A percentile compares a stretch with the other conserved stretches of the same genome.
These are phyloP conservation scores for Barnettozyma sp. DNA, from an alignment of 805 yeast genomes.

Conservation along the genomic window DNA sequence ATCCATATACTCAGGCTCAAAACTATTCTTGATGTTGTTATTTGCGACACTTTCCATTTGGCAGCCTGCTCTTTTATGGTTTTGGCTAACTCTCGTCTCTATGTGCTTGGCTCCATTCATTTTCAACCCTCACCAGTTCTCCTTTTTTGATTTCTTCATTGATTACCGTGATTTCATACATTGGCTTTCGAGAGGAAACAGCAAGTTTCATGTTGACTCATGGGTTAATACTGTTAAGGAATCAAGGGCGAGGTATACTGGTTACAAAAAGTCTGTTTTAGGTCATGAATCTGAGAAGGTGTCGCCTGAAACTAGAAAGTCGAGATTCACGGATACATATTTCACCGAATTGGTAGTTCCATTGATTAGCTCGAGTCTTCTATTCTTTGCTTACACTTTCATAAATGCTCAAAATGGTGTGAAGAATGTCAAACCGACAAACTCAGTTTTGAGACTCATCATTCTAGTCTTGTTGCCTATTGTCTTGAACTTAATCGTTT, in stretches of 20 bases:
- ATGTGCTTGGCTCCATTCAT: conserved; percentile 65
- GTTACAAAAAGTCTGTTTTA: conserved; percentile 70
- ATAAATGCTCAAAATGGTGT: conserved; percentile 89
- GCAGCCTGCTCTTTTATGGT: conserved; percentile 68
- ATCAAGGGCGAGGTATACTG: conserved; percentile 84
- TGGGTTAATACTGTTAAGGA: conserved; percentile 75
- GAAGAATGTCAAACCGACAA: conserved; percentile 37
- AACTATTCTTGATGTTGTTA: conserved; percentile 58
- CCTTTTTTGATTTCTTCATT: conserved; percentile 59
- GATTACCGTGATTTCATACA: conserved; percentile 57
- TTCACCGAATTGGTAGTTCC: conserved; percentile 79
- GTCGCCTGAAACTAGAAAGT: conserved; percentile 57
- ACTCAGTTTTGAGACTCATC: conserved; percentile 55
- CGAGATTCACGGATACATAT: conserved; percentile 69
- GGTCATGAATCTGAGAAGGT: conserved; percentile 62
- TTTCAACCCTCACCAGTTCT: conserved; percentile 73
- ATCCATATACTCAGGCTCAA: conserved; percentile 74
- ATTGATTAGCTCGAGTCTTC: conserved; percentile 56
- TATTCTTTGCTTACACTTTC: conserved; percentile 68
- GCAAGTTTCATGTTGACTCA: conserved; percentile 56
- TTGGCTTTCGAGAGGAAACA: conserved; percentile 81
- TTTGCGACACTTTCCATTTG: conserved; percentile 79
- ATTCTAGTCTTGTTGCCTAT: conserved; percentile 48
- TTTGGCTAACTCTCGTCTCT: conserved; percentile 65
- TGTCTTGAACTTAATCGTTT: conserved; percentile 27